Percentiles rank a stretch among this genome's conserved stretches.
Conservation (phyloP, 345 rosid genomes). For the Camelina neglecta region DNA sequence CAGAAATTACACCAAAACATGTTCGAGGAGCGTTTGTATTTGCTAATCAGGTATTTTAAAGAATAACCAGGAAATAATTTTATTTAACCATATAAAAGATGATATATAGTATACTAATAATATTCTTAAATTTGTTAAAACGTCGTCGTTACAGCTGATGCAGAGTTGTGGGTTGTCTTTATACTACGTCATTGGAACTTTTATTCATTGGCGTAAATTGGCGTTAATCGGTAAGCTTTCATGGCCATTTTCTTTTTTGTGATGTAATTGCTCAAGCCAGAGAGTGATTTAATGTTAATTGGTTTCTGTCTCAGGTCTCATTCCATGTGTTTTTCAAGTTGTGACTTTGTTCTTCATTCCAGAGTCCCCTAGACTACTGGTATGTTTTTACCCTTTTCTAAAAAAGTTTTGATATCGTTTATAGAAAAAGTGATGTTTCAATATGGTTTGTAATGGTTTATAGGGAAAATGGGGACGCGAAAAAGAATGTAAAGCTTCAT, state of each 20-base stretch:
- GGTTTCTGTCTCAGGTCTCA: conserved; percentile 27
- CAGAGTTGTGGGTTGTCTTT: conserved; percentile 45
- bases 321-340: conserved; percentile 51
- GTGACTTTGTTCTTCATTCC: conserved; percentile 56
- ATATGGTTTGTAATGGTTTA: conserved; percentile 5
- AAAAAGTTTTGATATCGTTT: not conserved
- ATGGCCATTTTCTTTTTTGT: not conserved
- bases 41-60: conserved; percentile 45
- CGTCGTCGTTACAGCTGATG: conserved; percentile 40
- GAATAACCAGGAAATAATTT: not conserved
- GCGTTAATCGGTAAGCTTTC: conserved; percentile 45
- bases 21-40: conserved; percentile 48
- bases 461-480: conserved; percentile 57
- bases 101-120: not conserved
- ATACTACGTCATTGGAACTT: conserved; percentile 44
- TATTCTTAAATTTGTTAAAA: not conserved
- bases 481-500: conserved; percentile 57
- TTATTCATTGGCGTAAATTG: conserved; percentile 46
- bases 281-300: not conserved
- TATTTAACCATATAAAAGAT: not conserved
- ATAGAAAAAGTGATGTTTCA: not conserved
- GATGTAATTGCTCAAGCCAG: not conserved
- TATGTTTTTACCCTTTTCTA: conserved; percentile 22
- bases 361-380: conserved; percentile 66
- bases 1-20: conserved; percentile 49